Percentiles rank a stretch among this genome's conserved stretches.
These are phyloP conservation scores for Dichomitus squalens DNA, from an alignment of 1,284 basidiomycete species.

Conservation along the genomic window DNA sequence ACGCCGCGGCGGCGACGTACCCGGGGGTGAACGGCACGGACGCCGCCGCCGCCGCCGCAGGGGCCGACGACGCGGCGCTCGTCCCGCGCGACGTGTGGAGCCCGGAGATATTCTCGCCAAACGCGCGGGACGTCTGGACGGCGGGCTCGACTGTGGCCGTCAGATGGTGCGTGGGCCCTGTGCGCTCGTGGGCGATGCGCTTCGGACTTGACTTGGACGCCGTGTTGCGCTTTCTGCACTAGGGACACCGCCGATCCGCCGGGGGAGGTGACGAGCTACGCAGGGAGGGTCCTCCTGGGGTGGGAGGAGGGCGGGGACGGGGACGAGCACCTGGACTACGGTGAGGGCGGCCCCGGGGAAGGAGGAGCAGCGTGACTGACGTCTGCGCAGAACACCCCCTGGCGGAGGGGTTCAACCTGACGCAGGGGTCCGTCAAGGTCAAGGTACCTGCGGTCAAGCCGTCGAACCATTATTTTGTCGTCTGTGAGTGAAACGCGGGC, in stretches of 20 bases:
- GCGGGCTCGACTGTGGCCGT: conserved; percentile 17
- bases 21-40: conserved; percentile 67
- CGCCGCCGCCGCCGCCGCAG: conserved; percentile 47
- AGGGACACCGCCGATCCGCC: conserved; percentile 39
- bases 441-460: conserved; percentile 37
- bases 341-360: conserved; percentile 21
- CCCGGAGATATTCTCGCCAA: conserved; percentile 18
- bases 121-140: conserved; percentile 20
- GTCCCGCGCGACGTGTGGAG: conserved; percentile 22
- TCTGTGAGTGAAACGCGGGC: conserved; percentile 33
- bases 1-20: conserved; percentile 46
- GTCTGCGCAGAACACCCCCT: conserved; percentile 41
- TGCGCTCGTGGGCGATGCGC: not conserved
- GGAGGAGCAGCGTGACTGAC: not conserved
- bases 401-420: conserved; percentile 43
- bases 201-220: not conserved
- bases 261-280: conserved; percentile 33
- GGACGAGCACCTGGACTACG: conserved; percentile 38
- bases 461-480: conserved; percentile 36
- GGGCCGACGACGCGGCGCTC: not conserved
- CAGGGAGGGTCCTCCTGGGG: conserved; percentile 40
- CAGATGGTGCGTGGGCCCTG: conserved; percentile 11
- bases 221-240: not conserved
- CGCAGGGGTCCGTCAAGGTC: conserved; percentile 35
- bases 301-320: conserved; percentile 30